Percentiles rank a stretch among this genome's conserved stretches.
Conservation (phyloP, 371 early-diverging fungal genomes). For the Actinomortierella wolfii region DNA sequence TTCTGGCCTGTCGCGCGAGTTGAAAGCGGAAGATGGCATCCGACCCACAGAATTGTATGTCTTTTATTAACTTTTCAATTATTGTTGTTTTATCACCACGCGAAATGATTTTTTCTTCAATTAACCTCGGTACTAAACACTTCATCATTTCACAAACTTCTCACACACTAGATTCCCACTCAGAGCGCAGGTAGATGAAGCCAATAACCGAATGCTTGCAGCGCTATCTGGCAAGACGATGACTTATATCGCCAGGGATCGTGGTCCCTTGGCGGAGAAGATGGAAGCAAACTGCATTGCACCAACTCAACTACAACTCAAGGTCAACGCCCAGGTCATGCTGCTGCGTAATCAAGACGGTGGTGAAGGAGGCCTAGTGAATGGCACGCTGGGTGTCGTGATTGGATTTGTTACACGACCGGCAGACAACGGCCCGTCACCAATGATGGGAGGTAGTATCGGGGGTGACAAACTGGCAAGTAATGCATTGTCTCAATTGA, state of each 20-base stretch:
- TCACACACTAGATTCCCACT: conserved; percentile 27
- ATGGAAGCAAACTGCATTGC: conserved; percentile 33
- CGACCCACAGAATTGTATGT: conserved; percentile 78
- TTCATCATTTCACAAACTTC: not conserved
- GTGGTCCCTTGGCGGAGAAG: conserved; percentile 13
- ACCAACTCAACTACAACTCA: conserved; percentile 48
- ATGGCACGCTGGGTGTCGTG: conserved; percentile 63
- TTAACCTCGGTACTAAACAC: not conserved
- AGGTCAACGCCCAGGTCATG: conserved; percentile 64
- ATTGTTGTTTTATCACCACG: not conserved
- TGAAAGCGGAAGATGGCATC: conserved; percentile 52
- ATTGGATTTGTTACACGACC: conserved; percentile 24
- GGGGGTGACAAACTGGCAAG: conserved; percentile 4
- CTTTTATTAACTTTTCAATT: not conserved
- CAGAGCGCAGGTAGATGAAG: conserved; percentile 41
- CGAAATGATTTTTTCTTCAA: not conserved
- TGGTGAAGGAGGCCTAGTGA: conserved; percentile 54
- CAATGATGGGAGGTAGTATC: conserved; percentile 3
- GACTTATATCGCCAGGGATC: conserved; percentile 25
- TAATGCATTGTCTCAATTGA: conserved; percentile 12
- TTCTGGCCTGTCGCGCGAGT: conserved; percentile 51
- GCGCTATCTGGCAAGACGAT: conserved; percentile 6
- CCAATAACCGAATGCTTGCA: conserved; percentile 27
- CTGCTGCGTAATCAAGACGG: conserved; percentile 50
- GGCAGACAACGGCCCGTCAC: conserved; percentile 16